Conservation (phyloP, 495 filamentous ascomycete species). For the Chaetomium tenue region DNA sequence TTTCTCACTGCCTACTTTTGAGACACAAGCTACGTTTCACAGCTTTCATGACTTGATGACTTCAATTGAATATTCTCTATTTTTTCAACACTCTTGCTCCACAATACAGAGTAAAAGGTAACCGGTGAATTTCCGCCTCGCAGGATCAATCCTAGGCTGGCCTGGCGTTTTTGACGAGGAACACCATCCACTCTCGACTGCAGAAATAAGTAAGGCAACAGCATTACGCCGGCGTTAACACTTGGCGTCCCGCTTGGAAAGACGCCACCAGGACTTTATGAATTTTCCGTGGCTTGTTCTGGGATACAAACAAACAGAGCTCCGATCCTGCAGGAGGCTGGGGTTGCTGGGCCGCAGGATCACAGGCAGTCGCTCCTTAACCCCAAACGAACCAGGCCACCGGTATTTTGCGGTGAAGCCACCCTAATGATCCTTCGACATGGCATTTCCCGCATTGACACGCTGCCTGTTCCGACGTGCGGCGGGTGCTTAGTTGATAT, state of each 20-base stretch:
- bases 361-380: background rate
- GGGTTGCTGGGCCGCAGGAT: slow-evolving; percentile 8
- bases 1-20: slow-evolving; percentile 1
- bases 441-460: no score
- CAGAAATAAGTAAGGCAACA: background rate
- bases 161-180: background rate
- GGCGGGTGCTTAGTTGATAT: slow-evolving; percentile 9
- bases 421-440: background rate
- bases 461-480: background rate
- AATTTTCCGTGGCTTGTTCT: background rate
- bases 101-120: background rate
- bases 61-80: background rate
- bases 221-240: background rate
- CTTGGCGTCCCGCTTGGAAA: background rate
- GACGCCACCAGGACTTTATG: background rate
- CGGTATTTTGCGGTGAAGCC: background rate
- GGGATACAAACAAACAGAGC: background rate
- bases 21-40: background rate
- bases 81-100: background rate
- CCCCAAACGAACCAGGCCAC: background rate
- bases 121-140: background rate
- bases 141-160: background rate
- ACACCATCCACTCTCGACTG: background rate
- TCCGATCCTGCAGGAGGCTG: background rate
- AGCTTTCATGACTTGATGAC: slow-evolving; percentile 7